phyloP scores from a whole-genome alignment of 176 grass and related monocot genomes.

The Canna indica region DNA sequence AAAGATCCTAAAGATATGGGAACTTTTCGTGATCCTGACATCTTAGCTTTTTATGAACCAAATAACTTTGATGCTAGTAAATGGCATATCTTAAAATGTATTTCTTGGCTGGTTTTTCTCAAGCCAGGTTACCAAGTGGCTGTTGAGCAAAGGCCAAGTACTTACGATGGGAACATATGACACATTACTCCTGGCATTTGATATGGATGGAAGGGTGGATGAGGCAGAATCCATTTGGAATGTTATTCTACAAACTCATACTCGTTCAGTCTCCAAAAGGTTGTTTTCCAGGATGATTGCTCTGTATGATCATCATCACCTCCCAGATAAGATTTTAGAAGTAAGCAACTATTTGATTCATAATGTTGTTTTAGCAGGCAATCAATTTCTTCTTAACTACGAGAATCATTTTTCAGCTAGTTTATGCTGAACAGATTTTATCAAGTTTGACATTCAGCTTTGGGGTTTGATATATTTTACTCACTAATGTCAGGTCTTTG shows the following conservation, averaged over 20 bases:
- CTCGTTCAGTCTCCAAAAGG: conserved; percentile 64
- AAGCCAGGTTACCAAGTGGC: conserved; percentile 71
- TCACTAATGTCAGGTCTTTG: conserved; percentile 45
- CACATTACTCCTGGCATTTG: conserved; percentile 58
- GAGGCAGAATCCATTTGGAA: conserved; percentile 56
- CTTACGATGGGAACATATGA: conserved; percentile 78
- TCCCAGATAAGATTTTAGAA: conserved; percentile 72
- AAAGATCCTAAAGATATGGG: no score
- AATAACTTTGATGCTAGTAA: not conserved
- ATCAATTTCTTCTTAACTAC: not conserved
- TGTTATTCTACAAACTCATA: conserved; percentile 44
- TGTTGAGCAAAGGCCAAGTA: conserved; percentile 84
- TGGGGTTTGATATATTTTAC: not conserved
- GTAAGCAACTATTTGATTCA: conserved; percentile 21
- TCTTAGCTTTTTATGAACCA: not conserved
- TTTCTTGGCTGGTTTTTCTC: not conserved
- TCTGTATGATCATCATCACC: conserved; percentile 41
- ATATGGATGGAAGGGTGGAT: conserved; percentile 70
- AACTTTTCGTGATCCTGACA: not conserved
- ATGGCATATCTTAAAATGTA: not conserved
- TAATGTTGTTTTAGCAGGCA: not conserved
- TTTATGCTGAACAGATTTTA: no score
- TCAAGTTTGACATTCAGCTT: no score
- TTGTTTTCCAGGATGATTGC: conserved; percentile 81
- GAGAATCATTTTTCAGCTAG: not conserved